Base-by-base conservation (phyloP, 2,329 filamentous ascomycete genomes). In the Trichophyton mentagrophytes region DNA sequence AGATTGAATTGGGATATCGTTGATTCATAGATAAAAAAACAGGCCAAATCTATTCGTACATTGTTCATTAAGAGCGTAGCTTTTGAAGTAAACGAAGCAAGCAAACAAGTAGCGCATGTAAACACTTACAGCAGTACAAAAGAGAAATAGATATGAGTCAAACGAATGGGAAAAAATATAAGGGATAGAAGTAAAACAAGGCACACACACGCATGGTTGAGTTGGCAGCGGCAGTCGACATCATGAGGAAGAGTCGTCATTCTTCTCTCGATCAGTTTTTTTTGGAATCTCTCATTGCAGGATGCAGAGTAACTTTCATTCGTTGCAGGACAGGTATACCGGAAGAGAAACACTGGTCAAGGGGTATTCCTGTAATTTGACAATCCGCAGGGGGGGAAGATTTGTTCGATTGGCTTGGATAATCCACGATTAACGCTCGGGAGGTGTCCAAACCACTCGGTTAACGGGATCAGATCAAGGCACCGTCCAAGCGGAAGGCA, bases 21-120 rank as follows among this genome's bases (percentile, higher is more conserved):
- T 36, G 51, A 55, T 55, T 55, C 51, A 55, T 55, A 55, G 51
- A 55, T 36, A 36, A 55, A 55, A 22, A 22, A 20, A 55, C n/a
- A 33, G 27, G 51, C 51, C 51, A 55, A 55, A 55, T 55, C 51
- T 55, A 55, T 55, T 55, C 51, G 51, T 55, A 55, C 51, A 55
- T 55, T 55, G 51, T 55, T 55, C 51, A 55, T 55, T 55, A 55
- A 27, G 51, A 55, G 51, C 51, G 51, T 55, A 55, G 51, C 51
- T 55, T 55, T 55, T 55, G 51, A 55, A n/a, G 51, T 53, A 13
- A 38, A 38, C 9, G 27, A 55, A 36, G n/a, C 30, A 55, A 33
- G 9, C 51, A 55, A 20, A 33, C 51, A 33, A 55, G 51, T 27
- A 55, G 51, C 51, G 51, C 51, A 55, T n/a, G 51, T 25, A 55